A percentile compares a stretch with the other conserved stretches of the same genome.
These are phyloP conservation scores for Ochromonas danica DNA, from an alignment of 108 stramenopile genomes.

Conservation along the genomic window DNA sequence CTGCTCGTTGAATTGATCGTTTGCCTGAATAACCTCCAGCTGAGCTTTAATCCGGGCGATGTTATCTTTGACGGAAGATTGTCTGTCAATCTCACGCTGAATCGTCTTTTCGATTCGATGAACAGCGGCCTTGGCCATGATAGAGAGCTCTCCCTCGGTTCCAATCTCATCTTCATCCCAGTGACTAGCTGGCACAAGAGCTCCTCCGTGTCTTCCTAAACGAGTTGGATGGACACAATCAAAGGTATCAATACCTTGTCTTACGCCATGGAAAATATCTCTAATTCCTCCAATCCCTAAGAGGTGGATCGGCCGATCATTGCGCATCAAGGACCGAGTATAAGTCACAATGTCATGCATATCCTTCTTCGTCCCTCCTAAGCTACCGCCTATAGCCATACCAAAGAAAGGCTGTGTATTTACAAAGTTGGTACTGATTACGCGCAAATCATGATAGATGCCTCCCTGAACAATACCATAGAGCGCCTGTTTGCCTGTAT, in stretches of 20 bases:
- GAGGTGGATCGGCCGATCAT: slow-evolving; percentile 56
- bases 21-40: no score
- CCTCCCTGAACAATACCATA: slow-evolving; percentile 50
- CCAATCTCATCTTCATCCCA: slow-evolving; percentile 2
- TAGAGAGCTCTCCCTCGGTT: no score
- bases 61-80: no score
- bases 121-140: no score
- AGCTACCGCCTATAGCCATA: slow-evolving; percentile 50
- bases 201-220: slow-evolving; percentile 47
- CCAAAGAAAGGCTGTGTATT: slow-evolving; percentile 56
- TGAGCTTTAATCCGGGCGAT: no score
- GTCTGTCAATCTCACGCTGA: no score
- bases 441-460: slow-evolving; percentile 48
- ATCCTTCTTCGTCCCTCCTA: slow-evolving; percentile 45
- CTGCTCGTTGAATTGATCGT: no score
- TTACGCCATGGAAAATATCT: slow-evolving; percentile 57
- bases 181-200: slow-evolving; percentile 37
- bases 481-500: slow-evolving; percentile 41
- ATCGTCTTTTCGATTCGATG: no score
- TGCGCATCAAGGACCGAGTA: slow-evolving; percentile 40
- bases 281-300: slow-evolving; percentile 49
- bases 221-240: slow-evolving; percentile 56
- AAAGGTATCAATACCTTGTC: slow-evolving; percentile 47
- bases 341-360: slow-evolving; percentile 51
- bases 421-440: slow-evolving; percentile 43